Conservation (phyloP, 1,139 yeast species). For the Scheffersomyces segobiensis region DNA sequence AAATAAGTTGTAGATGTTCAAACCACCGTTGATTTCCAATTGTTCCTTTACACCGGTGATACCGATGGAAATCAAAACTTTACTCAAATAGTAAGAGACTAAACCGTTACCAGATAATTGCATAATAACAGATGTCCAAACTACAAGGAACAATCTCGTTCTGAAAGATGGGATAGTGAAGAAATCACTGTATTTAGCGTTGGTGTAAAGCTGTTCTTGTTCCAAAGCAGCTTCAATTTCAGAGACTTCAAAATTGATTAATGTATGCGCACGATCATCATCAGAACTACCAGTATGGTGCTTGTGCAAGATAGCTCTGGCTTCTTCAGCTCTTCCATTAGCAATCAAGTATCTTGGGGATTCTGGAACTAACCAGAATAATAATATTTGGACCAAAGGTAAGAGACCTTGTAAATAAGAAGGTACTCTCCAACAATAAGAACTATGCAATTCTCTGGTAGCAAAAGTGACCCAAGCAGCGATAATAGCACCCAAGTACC, state of each 20-base stretch:
- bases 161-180: conserved; percentile 37
- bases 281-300: conserved; percentile 40
- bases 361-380: conserved; percentile 43
- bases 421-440: conserved; percentile 47
- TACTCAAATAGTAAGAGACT: conserved; percentile 50
- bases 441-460: conserved; percentile 29
- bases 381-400: conserved; percentile 28
- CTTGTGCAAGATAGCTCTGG: conserved; percentile 34
- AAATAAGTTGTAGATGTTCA: conserved; percentile 44
- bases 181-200: conserved; percentile 35
- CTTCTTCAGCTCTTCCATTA: conserved; percentile 37
- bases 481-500: conserved; percentile 48
- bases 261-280: conserved; percentile 28
- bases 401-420: conserved; percentile 44
- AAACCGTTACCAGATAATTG: conserved; percentile 56
- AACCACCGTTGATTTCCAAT: conserved; percentile 47
- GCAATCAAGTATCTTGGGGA: conserved; percentile 47
- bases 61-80: conserved; percentile 51
- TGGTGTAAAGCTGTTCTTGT: conserved; percentile 27
- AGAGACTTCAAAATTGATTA: conserved; percentile 45
- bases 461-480: conserved; percentile 59
- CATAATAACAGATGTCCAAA: conserved; percentile 37
- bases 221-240: conserved; percentile 46
- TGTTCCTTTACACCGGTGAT: conserved; percentile 44
- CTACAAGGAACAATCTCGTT: conserved; percentile 41